Base-by-base conservation (phyloP, 2,329 filamentous ascomycete genomes). In the Trematosphaeria pertusa region DNA sequence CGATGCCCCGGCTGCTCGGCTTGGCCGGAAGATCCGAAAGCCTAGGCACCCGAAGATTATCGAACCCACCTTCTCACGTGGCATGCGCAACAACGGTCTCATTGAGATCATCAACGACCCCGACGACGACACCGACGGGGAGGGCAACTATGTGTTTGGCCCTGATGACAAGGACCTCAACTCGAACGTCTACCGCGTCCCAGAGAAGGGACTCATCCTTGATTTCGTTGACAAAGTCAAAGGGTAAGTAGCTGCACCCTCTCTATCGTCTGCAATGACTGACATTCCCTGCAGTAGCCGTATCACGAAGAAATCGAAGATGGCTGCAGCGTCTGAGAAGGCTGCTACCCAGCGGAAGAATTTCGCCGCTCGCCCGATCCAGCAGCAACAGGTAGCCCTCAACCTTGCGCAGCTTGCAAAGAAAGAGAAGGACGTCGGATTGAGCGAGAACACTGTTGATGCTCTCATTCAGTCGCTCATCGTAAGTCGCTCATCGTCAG, bases 381-480 rank as follows among this genome's bases (percentile, higher is more conserved):
- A 81, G 41, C 83, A 88, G 67, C 81, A 87, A 62, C 86, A 88
- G 63, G 80, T 84, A 33, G 86, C 85, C 4, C 77, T 89, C 49
- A 85, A 83, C 50, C 76, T 91, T 22, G 76, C 81, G 34, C 79
- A 81, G 51, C 74, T 89, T 28, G 75, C 78, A 37, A 77, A 76
- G 43, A 76, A 78, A 54, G 75, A 78, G 52, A 71, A 72, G 42
- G 76, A 79, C 18, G 74, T 82, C 38, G 74, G 76, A 22, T 64
- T 85, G 38, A 73, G 64, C 46, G 62, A 66, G 35, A 68, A 78
- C 46, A 75, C 75, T 38, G 65, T 78, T 31, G 68, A 76, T 43
- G 71, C 69, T 39, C 78, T 89, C 47, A 76, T 86, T 41, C 76
- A 82, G 50, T 78, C 82, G 42, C 76, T 89, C 54, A 76, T 88